phyloP scores from a whole-genome alignment of 2,329 filamentous ascomycete species.

The Sarocladiaceae sp. region DNA sequence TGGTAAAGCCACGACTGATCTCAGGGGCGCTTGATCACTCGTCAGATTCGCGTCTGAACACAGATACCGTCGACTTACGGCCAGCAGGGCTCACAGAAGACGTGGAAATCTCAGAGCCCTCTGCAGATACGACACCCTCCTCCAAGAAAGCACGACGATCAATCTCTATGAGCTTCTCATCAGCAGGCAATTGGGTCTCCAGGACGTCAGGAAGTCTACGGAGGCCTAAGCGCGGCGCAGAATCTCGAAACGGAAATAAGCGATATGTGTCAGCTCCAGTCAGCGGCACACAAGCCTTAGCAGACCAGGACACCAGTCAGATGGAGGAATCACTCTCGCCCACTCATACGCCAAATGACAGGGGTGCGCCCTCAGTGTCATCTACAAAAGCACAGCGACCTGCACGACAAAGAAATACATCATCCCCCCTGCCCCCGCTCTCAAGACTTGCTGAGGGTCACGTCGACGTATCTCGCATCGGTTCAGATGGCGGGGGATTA shows the following conservation, averaged over 20 bases:
- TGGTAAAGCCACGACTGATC: constrained; percentile 32
- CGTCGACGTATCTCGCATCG: constrained; percentile 43
- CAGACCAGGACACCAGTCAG: constrained; percentile 22
- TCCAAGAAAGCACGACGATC: constrained; percentile 44
- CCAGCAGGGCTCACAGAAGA: constrained; percentile 11
- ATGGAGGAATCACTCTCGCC: constrained; percentile 12
- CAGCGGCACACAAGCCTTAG: constrained; percentile 23
- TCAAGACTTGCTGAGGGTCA: constrained; percentile 49
- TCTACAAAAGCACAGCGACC: constrained; percentile 15
- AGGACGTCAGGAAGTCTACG: constrained; percentile 49
- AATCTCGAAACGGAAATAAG: constrained; percentile 34
- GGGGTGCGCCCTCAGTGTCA: constrained; percentile 13
- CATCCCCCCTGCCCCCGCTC: constrained; percentile 50
- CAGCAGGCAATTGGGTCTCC: constrained; percentile 50
- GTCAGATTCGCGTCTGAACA: constrained; percentile 15
- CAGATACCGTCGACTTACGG: constrained; percentile 18
- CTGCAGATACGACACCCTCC: constrained; percentile 33
- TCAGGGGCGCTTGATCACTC: constrained; percentile 18
- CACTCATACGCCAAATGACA: constrained; percentile 1
- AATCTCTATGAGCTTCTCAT: constrained; percentile 53
- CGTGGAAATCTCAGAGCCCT: constrained; percentile 14
- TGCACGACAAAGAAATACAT: constrained; percentile 37
- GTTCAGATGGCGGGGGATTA: constrained; percentile 32
- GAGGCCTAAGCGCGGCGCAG: constrained; percentile 44
- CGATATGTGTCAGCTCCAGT: constrained; percentile 50